phyloP scores from a whole-genome alignment of 257 asterid genomes.

The Solanum microdontum region DNA sequence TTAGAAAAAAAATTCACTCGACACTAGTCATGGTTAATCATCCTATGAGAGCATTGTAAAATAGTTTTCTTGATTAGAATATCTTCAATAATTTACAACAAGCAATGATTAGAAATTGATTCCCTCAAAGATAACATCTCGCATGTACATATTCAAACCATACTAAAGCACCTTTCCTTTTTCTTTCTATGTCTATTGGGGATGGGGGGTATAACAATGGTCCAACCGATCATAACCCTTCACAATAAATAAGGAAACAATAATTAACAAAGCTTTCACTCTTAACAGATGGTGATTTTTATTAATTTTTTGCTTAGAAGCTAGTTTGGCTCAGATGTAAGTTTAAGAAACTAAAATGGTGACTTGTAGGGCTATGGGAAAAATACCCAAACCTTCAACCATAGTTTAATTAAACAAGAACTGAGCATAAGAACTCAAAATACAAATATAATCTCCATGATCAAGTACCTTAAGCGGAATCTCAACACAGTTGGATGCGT shows the following conservation, averaged over 20 bases:
- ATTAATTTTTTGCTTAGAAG: neutral
- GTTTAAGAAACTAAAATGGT: neutral
- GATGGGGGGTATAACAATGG: neutral
- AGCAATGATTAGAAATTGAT: neutral
- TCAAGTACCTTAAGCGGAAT: conserved; percentile 63
- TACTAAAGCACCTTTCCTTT: neutral
- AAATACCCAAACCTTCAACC: neutral
- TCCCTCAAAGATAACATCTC: neutral
- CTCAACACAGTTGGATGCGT: conserved; percentile 73
- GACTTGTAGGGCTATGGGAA: neutral
- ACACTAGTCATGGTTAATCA: too few species aligned
- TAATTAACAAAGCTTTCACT: neutral
- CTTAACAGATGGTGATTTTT: neutral
- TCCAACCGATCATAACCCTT: neutral
- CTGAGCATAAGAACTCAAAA: neutral
- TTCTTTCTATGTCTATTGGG: neutral
- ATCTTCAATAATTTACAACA: neutral
- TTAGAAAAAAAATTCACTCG: too few species aligned
- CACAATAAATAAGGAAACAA: neutral
- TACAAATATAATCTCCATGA: neutral
- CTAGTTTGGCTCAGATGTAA: neutral
- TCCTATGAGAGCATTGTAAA: neutral
- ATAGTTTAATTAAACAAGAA: neutral
- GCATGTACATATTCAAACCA: neutral
- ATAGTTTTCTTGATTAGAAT: neutral